Base-by-base conservation (phyloP, 2,329 filamentous ascomycete species). In the Colletotrichum neosansevieriae region DNA sequence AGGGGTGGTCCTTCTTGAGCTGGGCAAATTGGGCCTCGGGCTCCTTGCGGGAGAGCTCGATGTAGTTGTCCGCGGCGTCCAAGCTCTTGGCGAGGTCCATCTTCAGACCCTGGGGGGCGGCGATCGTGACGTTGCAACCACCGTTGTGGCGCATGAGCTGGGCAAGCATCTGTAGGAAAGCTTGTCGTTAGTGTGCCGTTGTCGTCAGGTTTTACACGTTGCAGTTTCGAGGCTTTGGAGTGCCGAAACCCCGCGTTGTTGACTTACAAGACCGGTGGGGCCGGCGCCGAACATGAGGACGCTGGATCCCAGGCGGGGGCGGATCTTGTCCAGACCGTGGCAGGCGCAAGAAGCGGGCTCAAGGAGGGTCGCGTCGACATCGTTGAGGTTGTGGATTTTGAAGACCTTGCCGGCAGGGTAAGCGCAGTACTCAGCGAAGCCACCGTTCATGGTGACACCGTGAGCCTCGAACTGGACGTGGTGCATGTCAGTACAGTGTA, bases 281-380 rank as follows among this genome's bases (percentile, higher is more conserved):
- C 90, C 90, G 70, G 88, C 88, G 66, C 88, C 88, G 73, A 91
- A 89, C 80, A 91, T 85, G 58, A 91, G 83, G 50, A 91, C 87
- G 54, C 86, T 85, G 29, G 88, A 90, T 34, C 89, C 88, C 69
- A 91, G 84, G 74, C 88, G 88, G 12, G 90, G 89, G 4, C 84
- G 82, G 73, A 92, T 92, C 80, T 90, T 89, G 76, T 92, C 89
- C 24, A 92, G 80, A 13, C 89, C 89, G 75, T 92, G 90, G 70
- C 88, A 87, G n/a, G 90, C 90, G 73, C 90, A 92, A 4, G 89
- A 91, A 6, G 90, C 89, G 12, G 90, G 89, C 78, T 92, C 90
- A 54, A 92, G 84, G 12, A 92, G 85, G 29, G 90, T 91, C 17
- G 90, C 90, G 68, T 92, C 89, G n/a, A 91, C 83, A 73, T 90